phyloP scores from a whole-genome alignment of 305 asterid genomes.

The Fraxinus xanthoxyloides region DNA sequence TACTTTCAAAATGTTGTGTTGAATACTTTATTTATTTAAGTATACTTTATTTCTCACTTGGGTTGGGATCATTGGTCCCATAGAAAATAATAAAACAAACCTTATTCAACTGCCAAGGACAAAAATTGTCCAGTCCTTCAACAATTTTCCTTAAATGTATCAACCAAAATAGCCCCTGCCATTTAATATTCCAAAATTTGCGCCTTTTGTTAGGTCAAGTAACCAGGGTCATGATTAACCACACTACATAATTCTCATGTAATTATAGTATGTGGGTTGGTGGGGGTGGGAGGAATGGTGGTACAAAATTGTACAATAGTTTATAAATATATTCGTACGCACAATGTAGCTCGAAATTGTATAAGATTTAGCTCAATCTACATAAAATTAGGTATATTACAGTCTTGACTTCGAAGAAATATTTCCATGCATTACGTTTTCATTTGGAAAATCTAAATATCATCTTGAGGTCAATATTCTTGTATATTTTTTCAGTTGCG shows the following conservation, averaged over 20 bases:
- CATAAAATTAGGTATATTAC: not conserved
- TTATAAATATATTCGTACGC: not conserved
- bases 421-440: not conserved
- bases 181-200: not conserved
- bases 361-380: not conserved
- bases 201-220: not conserved
- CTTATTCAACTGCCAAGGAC: not conserved
- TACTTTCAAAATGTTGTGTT: not conserved
- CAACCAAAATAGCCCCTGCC: not conserved
- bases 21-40: not conserved
- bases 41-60: not conserved
- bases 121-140: not conserved
- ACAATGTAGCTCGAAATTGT: not conserved
- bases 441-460: not conserved
- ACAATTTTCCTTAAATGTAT: not conserved
- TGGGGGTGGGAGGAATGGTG: not conserved
- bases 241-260: not conserved
- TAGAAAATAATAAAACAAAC: not conserved
- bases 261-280: not conserved
- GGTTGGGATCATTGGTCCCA: not conserved
- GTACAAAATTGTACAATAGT: not conserved
- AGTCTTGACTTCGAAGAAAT: not conserved
- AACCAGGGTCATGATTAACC: not conserved
- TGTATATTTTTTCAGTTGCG: not conserved
- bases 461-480: not conserved